Evolutionary conservation across 1,139 yeast genomes (phyloP), one percentile per base, ranked within the genome.

Genomic region (Candida tropicalis): DNA sequence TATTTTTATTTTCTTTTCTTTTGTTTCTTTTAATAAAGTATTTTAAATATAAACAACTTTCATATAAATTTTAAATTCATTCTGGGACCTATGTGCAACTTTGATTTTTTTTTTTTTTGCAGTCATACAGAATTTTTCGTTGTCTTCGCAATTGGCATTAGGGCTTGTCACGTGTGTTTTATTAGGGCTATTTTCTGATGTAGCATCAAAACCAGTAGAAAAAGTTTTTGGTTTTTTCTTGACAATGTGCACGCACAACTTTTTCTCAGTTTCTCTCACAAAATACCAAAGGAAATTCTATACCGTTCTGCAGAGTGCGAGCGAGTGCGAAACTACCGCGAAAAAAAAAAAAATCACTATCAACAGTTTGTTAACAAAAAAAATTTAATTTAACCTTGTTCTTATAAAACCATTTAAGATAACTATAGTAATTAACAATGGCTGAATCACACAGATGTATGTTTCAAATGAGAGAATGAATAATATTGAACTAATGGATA

Each of bases 401-500:
- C 34, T 37, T 37, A 28, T 27, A 37, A 28, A 25, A 27, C 33
- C 39, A 37, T 37, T 37, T 27, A 27, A 37, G 39, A 37, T 37
- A 35, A 35, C 39, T 35, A 35, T 16, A 35, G 32, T 35, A 45
- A 50, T 44, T 47, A 49, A 58, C 56, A 78, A 88, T 88, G 96
- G 93, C 96, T 82, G 96, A 87, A 82, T 85, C 96, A 75, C 96
- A 89, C 82, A 87, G 97, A 87, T 82, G 93, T 84, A 84, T 78
- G 90, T 84, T 45, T 26, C 10, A 33, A 38, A 25, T 16, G 27
- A 15, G n/a, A 35, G 28, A 15, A n/a, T 13, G 20, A 7, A 27
- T 13, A 18, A 27, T 27, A 29, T 15, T 28, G 36, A 28, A 31
- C 22, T 26, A 37, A 31, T 15, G 5, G 31, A 31, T 11, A 12